Conservation (phyloP, 805 yeast genomes). For the Hanseniaspora taiwanica region DNA sequence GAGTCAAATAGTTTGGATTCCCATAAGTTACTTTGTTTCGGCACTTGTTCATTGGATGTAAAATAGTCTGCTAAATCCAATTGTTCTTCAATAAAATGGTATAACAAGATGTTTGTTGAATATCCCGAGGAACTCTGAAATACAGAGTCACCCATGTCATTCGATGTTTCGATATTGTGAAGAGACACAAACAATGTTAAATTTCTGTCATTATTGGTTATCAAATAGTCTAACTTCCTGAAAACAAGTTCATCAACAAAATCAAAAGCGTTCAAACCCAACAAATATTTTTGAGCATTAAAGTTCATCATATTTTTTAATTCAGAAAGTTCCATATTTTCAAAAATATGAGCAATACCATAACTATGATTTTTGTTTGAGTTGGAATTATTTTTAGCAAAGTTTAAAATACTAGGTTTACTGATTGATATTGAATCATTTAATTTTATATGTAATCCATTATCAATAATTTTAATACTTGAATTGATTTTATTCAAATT, state of each 20-base stretch:
- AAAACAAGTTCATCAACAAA: constrained; percentile 62
- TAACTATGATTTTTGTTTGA: constrained; percentile 12
- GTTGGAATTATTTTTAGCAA: constrained; percentile 25
- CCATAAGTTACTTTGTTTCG: constrained; percentile 3
- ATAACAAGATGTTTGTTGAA: constrained; percentile 32
- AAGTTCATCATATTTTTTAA: constrained; percentile 20
- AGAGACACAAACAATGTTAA: constrained; percentile 45
- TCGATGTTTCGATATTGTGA: background rate
- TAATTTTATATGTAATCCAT: constrained; percentile 26
- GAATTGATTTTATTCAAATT: constrained; percentile 19
- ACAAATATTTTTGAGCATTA: constrained; percentile 43
- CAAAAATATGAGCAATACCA: constrained; percentile 39
- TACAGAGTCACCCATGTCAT: background rate
- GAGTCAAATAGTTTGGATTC: constrained; percentile 31
- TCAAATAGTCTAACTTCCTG: constrained; percentile 39
- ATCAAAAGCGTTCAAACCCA: constrained; percentile 44
- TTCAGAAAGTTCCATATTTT: constrained; percentile 13
- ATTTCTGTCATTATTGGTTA: constrained; percentile 42
- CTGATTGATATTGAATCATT: constrained; percentile 24
- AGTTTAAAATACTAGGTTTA: too few species aligned
- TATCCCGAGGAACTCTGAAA: constrained; percentile 20
- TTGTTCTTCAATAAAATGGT: constrained; percentile 47
- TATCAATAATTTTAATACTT: constrained; percentile 12
- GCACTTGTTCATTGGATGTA: constrained; percentile 10
- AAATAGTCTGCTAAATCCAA: constrained; percentile 19